Percentiles rank a stretch among this genome's conserved stretches.
phyloP scores from a whole-genome alignment of 1,139 yeast species.

The Yamadazyma sp. region DNA sequence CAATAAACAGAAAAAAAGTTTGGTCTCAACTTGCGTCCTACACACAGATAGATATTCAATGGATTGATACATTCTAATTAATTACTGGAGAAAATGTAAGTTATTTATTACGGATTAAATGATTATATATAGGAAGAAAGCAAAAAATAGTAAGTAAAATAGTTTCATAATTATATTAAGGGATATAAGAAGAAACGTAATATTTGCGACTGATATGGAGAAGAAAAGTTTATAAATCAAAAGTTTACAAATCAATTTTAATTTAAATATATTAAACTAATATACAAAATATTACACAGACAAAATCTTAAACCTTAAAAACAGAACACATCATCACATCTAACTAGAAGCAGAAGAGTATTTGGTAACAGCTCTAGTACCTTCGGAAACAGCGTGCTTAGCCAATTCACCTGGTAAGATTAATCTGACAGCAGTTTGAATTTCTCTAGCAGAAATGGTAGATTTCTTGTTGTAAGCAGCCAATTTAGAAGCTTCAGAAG shows the following conservation, averaged over 20 bases:
- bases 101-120: neutral
- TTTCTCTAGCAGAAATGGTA: slow-evolving; percentile 98
- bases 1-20: neutral
- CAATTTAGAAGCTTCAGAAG: slow-evolving; percentile 97
- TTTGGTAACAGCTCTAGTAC: slow-evolving; percentile 99
- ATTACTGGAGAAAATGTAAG: no score
- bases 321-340: neutral
- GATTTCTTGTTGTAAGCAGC: slow-evolving; percentile 99
- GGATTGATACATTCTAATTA: no score
- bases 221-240: no score
- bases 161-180: neutral
- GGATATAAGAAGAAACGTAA: neutral
- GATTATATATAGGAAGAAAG: neutral
- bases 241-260: neutral
- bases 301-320: slow-evolving; percentile 2
- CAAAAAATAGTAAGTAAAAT: slow-evolving; percentile 2
- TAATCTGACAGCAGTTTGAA: slow-evolving; percentile 98
- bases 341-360: slow-evolving; percentile 82
- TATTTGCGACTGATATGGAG: no score
- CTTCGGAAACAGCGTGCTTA: slow-evolving; percentile 98
- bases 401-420: slow-evolving; percentile 99
- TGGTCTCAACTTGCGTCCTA: no score
- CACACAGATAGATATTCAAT: no score
- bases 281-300: slow-evolving; percentile 15
- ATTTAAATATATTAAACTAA: slow-evolving; percentile 8